Conservation (phyloP, 2,329 filamentous ascomycete species). For the Parastagonospora avenae region DNA sequence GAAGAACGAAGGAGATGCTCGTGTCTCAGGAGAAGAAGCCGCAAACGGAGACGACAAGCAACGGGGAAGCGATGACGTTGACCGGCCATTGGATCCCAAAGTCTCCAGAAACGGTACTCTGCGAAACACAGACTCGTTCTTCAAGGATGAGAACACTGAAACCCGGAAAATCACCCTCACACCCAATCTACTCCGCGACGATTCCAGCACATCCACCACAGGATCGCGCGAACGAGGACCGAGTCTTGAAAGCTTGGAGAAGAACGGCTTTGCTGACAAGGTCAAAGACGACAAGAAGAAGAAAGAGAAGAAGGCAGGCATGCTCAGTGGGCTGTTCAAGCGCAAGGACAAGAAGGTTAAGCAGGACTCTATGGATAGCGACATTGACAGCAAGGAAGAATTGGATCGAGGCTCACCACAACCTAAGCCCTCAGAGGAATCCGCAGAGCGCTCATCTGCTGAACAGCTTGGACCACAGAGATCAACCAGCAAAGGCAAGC, state of each 20-base stretch:
- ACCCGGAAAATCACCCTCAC: slow-evolving; percentile 98
- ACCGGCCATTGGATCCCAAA: slow-evolving; percentile 50
- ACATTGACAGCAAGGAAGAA: slow-evolving; percentile 54
- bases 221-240: slow-evolving; percentile 57
- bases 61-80: slow-evolving; percentile 70
- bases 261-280: slow-evolving; percentile 66
- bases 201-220: slow-evolving; percentile 55
- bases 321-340: slow-evolving; percentile 73
- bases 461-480: slow-evolving; percentile 38
- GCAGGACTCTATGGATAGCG: slow-evolving; percentile 42
- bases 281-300: slow-evolving; percentile 74
- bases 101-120: slow-evolving; percentile 81
- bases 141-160: slow-evolving; percentile 92
- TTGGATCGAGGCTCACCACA: slow-evolving; percentile 41
- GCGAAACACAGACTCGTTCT: slow-evolving; percentile 93
- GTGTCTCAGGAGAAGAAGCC: slow-evolving; percentile 44
- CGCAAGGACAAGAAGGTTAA: slow-evolving; percentile 65
- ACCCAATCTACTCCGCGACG: slow-evolving; percentile 87
- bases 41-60: slow-evolving; percentile 52
- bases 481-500: slow-evolving; percentile 46
- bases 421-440: slow-evolving; percentile 39
- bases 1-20: slow-evolving; percentile 27
- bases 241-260: slow-evolving; percentile 79
- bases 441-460: slow-evolving; percentile 31
- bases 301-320: slow-evolving; percentile 71